A percentile compares a stretch with the other conserved stretches of the same genome.
These are phyloP conservation scores for Fusarium sp. DNA, from an alignment of 2,329 filamentous ascomycete species.

Conservation along the genomic window DNA sequence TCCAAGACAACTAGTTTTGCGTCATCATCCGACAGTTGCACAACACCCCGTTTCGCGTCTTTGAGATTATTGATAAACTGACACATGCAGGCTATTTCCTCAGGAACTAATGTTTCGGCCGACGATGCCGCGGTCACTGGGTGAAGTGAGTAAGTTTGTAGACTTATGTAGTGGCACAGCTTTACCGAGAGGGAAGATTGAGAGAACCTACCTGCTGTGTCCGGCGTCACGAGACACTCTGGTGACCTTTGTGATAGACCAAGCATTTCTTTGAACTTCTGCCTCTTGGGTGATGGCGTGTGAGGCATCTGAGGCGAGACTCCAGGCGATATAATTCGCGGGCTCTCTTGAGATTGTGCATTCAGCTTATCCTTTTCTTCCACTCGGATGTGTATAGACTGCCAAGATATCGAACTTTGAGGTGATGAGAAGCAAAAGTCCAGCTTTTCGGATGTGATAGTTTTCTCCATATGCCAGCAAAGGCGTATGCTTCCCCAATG, in stretches of 20 bases:
- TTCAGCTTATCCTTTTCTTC: background rate
- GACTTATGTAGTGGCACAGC: no score
- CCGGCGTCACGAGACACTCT: background rate
- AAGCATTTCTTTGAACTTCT: background rate
- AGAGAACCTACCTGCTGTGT: background rate
- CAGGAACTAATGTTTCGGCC: rapidly evolving
- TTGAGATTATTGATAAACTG: background rate
- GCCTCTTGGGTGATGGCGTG: background rate
- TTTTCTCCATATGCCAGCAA: background rate
- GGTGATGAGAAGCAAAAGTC: background rate
- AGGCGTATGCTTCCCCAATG: background rate
- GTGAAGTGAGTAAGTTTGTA: background rate
- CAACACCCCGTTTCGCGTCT: background rate
- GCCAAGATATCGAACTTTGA: background rate
- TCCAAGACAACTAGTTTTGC: background rate
- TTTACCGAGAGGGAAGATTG: no score
- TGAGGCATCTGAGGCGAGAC: background rate
- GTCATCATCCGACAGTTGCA: background rate
- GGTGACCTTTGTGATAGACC: background rate
- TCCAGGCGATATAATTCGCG: background rate
- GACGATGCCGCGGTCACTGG: rapidly evolving
- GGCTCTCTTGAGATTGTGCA: rapidly evolving
- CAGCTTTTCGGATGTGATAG: background rate
- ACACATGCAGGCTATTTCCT: background rate
- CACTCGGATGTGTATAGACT: background rate